These are phyloP conservation scores for Aspergillus hancockii DNA, from an alignment of 495 filamentous ascomycete species.

Conservation along the genomic window DNA sequence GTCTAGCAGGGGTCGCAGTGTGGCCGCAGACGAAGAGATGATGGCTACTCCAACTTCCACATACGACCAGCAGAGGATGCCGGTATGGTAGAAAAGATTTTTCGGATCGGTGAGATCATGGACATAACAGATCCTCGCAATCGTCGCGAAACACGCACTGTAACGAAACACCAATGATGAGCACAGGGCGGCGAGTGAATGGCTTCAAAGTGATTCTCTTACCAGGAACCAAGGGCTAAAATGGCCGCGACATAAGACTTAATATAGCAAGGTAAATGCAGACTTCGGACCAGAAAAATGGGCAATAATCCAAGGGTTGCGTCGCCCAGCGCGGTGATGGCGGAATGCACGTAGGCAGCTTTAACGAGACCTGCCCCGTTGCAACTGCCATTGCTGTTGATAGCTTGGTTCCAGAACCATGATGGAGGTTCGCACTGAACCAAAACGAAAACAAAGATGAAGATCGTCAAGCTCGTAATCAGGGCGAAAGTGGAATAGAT, in stretches of 20 bases:
- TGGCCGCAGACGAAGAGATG: slow-evolving; percentile 3
- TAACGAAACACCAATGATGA: neutral
- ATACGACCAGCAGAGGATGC: slow-evolving; percentile 2
- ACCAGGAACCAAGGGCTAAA: slow-evolving; percentile 7
- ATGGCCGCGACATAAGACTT: neutral
- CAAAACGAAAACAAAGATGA: slow-evolving; percentile 4
- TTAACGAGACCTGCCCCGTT: neutral
- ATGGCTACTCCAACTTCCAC: slow-evolving; percentile 2
- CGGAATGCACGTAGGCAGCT: slow-evolving; percentile 6
- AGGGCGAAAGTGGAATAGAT: slow-evolving; percentile 3
- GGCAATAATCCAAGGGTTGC: slow-evolving; percentile 1
- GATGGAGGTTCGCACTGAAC: slow-evolving; percentile 3
- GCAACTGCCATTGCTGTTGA: slow-evolving; percentile 1
- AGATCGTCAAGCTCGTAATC: neutral
- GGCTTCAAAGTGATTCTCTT: no score
- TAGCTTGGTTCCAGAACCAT: slow-evolving; percentile 5
- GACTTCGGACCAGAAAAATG: slow-evolving; percentile 2
- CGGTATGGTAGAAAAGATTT: slow-evolving; percentile 7
- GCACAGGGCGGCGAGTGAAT: no score
- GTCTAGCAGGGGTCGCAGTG: slow-evolving; percentile 6
- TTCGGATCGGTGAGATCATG: slow-evolving; percentile 7
- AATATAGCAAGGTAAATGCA: neutral
- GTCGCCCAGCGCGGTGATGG: slow-evolving; percentile 1
- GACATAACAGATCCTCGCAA: slow-evolving; percentile 3
- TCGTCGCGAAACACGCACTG: slow-evolving; percentile 1